A percentile compares a stretch with the other conserved stretches of the same genome.
Conservation (phyloP, 2,329 filamentous ascomycete genomes). For the Curvularia sp. region DNA sequence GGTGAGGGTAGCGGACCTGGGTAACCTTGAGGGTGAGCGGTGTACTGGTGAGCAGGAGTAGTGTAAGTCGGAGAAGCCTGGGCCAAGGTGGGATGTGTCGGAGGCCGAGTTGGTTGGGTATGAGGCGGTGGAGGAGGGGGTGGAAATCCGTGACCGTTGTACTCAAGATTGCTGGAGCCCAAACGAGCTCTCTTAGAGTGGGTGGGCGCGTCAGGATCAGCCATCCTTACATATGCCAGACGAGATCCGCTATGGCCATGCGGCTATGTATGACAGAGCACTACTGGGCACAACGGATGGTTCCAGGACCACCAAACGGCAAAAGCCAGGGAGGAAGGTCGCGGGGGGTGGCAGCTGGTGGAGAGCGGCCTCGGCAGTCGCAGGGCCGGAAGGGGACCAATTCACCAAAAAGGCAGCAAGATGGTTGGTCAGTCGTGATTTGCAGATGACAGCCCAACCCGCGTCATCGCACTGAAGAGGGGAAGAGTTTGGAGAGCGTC, state of each 20-base stretch:
- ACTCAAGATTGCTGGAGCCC: constrained; percentile 45
- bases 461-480: constrained; percentile 46
- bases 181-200: constrained; percentile 48
- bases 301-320: constrained; percentile 37
- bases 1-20: constrained; percentile 39
- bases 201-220: constrained; percentile 49
- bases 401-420: constrained; percentile 40
- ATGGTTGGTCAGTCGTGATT: constrained; percentile 34
- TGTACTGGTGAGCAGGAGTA: constrained; percentile 32
- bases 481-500: constrained; percentile 47
- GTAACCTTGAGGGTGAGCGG: constrained; percentile 30
- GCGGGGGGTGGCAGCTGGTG: constrained; percentile 30
- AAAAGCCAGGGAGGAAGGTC: constrained; percentile 32
- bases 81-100: constrained; percentile 39
- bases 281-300: constrained; percentile 26
- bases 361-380: constrained; percentile 42
- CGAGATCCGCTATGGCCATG: constrained; percentile 50
- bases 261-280: constrained; percentile 41
- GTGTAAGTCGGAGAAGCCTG: constrained; percentile 42
- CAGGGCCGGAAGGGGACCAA: constrained; percentile 38
- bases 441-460: constrained; percentile 40
- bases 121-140: constrained; percentile 44
- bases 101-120: constrained; percentile 38
- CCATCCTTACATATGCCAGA: constrained; percentile 50
- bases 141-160: constrained; percentile 45